phyloP scores from a whole-genome alignment of 2,329 filamentous ascomycete genomes.

The Aureobasidium namibiae region DNA sequence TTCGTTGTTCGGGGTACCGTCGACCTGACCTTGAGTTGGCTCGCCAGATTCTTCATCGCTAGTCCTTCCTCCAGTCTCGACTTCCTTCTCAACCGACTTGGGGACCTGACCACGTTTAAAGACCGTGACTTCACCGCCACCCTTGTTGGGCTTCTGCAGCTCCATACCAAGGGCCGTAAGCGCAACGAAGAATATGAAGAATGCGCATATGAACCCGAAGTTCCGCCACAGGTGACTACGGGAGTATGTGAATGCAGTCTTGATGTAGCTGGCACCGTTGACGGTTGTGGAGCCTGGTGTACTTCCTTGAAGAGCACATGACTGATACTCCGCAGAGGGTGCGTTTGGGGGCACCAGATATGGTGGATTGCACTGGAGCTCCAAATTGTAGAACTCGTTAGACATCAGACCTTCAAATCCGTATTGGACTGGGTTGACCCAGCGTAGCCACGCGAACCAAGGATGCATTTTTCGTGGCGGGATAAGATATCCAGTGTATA shows the following conservation, averaged over 20 bases:
- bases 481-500: slow-evolving; percentile 30
- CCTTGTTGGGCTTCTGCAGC: slow-evolving; percentile 47
- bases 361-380: slow-evolving; percentile 58
- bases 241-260: slow-evolving; percentile 58
- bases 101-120: slow-evolving; percentile 23
- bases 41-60: slow-evolving; percentile 45
- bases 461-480: slow-evolving; percentile 21
- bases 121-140: slow-evolving; percentile 50
- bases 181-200: slow-evolving; percentile 67
- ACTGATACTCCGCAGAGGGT: slow-evolving; percentile 62
- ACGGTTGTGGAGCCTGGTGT: slow-evolving; percentile 55
- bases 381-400: slow-evolving; percentile 68
- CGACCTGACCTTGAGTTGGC: neutral
- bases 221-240: slow-evolving; percentile 69
- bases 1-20: neutral
- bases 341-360: slow-evolving; percentile 67
- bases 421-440: slow-evolving; percentile 68
- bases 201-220: slow-evolving; percentile 68
- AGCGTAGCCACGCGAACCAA: slow-evolving; percentile 55
- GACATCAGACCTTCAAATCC: slow-evolving; percentile 74
- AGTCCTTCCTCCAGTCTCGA: slow-evolving; percentile 34
- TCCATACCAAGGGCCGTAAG: slow-evolving; percentile 52
- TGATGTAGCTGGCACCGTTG: slow-evolving; percentile 61
- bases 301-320: slow-evolving; percentile 72
- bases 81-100: slow-evolving; percentile 25